phyloP scores from a whole-genome alignment of 768 basidiomycete genomes.

The Coprinopsis marcescibilis region DNA sequence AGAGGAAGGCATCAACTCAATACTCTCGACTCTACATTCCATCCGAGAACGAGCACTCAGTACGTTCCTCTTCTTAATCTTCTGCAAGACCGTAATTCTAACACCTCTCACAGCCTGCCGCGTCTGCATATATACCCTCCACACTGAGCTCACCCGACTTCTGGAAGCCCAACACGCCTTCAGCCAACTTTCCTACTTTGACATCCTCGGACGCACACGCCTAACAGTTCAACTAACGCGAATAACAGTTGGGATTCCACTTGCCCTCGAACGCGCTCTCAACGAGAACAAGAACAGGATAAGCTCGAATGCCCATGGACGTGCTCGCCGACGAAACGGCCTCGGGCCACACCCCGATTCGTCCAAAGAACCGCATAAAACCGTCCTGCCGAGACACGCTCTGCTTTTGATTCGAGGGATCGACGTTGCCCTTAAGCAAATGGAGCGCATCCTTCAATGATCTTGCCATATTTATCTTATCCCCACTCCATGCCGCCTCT shows the following conservation, averaged over 20 bases:
- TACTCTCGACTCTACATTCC: conserved; percentile 62
- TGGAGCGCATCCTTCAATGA: conserved; percentile 52
- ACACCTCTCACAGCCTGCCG: conserved; percentile 50
- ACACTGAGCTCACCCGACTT: conserved; percentile 67
- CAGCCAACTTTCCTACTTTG: conserved; percentile 69
- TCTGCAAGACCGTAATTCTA: conserved; percentile 4
- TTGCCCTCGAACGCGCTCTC: conserved; percentile 63
- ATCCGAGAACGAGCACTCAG: conserved; percentile 74
- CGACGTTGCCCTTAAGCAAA: conserved; percentile 57
- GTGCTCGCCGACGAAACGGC: too few relatives aligned
- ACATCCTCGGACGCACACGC: conserved; percentile 68
- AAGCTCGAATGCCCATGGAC: too few relatives aligned
- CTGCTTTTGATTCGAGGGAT: conserved; percentile 55
- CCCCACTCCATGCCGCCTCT: not conserved
- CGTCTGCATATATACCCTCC: conserved; percentile 69
- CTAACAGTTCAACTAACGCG: conserved; percentile 74
- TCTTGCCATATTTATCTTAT: not conserved
- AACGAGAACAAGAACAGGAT: not conserved
- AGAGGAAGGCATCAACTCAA: conserved; percentile 72
- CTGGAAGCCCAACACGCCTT: conserved; percentile 78
- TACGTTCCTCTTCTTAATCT: conserved; percentile 27
- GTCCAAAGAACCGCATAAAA: not conserved
- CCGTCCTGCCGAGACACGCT: conserved; percentile 52
- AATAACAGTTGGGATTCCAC: conserved; percentile 68
- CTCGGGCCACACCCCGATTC: too few relatives aligned